Conservation (phyloP, 169 alveolate genomes). For the Plasmodium malariae region DNA sequence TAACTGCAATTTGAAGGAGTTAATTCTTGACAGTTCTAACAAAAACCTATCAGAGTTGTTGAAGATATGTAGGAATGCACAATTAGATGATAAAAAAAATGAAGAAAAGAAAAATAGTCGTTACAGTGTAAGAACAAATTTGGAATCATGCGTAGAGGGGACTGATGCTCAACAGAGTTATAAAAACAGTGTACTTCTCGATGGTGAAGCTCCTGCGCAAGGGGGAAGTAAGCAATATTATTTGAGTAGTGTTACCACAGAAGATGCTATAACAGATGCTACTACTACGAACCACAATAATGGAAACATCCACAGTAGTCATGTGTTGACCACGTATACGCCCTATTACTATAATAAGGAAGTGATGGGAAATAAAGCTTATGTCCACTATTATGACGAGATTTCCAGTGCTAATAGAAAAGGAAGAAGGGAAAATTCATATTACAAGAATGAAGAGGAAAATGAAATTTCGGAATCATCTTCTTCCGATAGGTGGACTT, state of each 20-base stretch:
- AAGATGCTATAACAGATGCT: too few relatives aligned
- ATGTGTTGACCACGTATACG: too few relatives aligned
- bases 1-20: slow-evolving; percentile 40
- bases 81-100: background rate
- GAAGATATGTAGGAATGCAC: background rate
- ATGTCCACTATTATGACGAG: background rate
- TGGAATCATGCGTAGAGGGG: background rate
- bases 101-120: background rate
- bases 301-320: too few relatives aligned
- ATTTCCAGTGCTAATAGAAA: background rate
- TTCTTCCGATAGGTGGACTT: background rate
- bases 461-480: slow-evolving; percentile 4
- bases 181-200: too few relatives aligned
- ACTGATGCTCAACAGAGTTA: too few relatives aligned
- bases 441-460: background rate
- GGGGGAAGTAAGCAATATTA: too few relatives aligned
- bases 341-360: too few relatives aligned
- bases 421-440: background rate
- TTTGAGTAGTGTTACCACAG: too few relatives aligned
- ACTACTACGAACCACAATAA: too few relatives aligned
- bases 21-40: slow-evolving; percentile 33
- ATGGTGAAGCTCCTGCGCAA: too few relatives aligned
- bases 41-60: slow-evolving; percentile 37
- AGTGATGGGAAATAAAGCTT: background rate
- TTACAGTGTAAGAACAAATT: background rate